A percentile compares a stretch with the other conserved stretches of the same genome.
Evolutionary conservation across 805 yeast species (phyloP).

Genomic region (Yamadazyma akitaensis): DNA sequence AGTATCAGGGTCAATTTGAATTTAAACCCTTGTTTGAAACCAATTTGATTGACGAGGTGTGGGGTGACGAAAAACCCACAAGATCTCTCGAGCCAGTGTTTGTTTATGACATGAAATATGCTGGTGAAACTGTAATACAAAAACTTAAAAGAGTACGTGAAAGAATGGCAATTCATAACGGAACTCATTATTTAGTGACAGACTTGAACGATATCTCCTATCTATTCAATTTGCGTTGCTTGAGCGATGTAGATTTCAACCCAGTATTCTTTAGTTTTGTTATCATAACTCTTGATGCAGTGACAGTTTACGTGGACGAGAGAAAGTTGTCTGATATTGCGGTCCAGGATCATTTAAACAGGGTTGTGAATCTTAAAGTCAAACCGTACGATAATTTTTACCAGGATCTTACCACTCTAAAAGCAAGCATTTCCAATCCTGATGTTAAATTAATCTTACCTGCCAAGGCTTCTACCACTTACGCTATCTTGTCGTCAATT

Average conservation of each 20-base stretch:
- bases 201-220: constrained; percentile 90
- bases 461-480: constrained; percentile 25
- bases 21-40: constrained; percentile 28
- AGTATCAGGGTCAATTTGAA: constrained; percentile 19
- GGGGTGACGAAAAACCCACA: constrained; percentile 35
- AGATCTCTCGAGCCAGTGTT: constrained; percentile 34
- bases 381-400: constrained; percentile 58
- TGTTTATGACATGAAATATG: constrained; percentile 24
- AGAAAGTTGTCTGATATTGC: constrained; percentile 35
- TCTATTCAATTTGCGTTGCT: constrained; percentile 68
- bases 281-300: constrained; percentile 29
- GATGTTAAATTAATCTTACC: constrained; percentile 30
- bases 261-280: constrained; percentile 83
- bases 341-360: constrained; percentile 22
- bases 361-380: constrained; percentile 33
- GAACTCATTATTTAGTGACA: constrained; percentile 38
- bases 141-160: constrained; percentile 30
- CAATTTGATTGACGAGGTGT: constrained; percentile 38
- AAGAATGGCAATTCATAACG: constrained; percentile 22
- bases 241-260: constrained; percentile 70
- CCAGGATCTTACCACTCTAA: constrained; percentile 42
- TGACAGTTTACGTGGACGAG: constrained; percentile 54
- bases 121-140: constrained; percentile 31
- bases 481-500: constrained; percentile 28
- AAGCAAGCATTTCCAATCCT: constrained; percentile 16